Evolutionary conservation across 768 basidiomycete species (phyloP).

Genomic region (Roridomyces roridus): DNA sequence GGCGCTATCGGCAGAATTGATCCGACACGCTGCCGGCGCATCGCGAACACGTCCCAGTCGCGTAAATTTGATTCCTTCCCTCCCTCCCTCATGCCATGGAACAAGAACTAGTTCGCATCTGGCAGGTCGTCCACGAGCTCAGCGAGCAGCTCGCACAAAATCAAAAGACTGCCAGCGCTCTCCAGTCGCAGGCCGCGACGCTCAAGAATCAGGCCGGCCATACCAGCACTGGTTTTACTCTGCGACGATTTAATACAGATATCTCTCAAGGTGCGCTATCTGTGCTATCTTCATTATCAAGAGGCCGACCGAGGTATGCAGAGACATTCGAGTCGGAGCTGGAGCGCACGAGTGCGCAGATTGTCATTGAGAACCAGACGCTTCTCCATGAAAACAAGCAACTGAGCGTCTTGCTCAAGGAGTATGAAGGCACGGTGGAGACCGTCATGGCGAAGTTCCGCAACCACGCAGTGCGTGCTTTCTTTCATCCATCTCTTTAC

Average conservation of each 20-base stretch:
- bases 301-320: constrained; percentile 48
- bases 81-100: too few species aligned
- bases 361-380: constrained; percentile 93
- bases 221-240: constrained; percentile 72
- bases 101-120: constrained; percentile 77
- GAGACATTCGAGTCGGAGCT: constrained; percentile 93
- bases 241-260: constrained; percentile 88
- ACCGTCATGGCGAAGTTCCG: constrained; percentile 97
- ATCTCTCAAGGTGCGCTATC: constrained; percentile 83
- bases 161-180: constrained; percentile 69
- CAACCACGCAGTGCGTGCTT: constrained; percentile 81
- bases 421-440: constrained; percentile 94
- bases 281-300: neutral
- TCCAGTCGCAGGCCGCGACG: constrained; percentile 71
- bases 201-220: constrained; percentile 87
- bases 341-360: constrained; percentile 87
- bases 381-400: constrained; percentile 96
- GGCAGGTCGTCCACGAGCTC: constrained; percentile 82
- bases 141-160: constrained; percentile 85
- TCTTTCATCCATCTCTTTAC: neutral
- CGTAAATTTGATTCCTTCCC: too few species aligned
- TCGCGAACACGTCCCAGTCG: too few species aligned
- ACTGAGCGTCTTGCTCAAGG: constrained; percentile 84
- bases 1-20: too few species aligned
- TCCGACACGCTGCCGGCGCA: too few species aligned